Evolutionary conservation across 1,284 basidiomycete species (phyloP).

Genomic region (Rhodofomes roseus): DNA sequence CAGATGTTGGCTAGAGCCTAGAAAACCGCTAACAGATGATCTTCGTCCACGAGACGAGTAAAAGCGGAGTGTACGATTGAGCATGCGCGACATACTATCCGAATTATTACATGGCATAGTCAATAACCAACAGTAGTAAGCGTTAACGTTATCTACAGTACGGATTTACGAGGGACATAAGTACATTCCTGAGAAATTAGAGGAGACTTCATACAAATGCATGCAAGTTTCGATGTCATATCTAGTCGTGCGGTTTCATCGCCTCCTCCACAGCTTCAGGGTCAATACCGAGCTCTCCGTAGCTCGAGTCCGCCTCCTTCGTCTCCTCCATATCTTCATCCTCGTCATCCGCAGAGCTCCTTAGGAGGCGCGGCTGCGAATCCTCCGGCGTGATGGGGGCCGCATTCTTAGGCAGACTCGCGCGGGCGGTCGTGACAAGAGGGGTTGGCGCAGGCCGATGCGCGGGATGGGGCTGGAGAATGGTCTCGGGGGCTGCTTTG

Average conservation of each 20-base stretch:
- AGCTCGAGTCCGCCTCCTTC: constrained; percentile 17
- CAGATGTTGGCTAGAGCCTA: too few relatives aligned
- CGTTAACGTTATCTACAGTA: background rate
- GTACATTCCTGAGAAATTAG: background rate
- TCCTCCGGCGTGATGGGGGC: background rate
- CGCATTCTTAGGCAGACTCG: background rate
- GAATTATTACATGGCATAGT: background rate
- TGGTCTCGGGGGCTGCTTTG: background rate
- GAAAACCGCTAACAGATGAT: too few relatives aligned
- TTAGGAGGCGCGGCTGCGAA: background rate
- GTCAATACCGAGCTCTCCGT: constrained; percentile 6
- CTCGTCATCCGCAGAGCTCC: background rate
- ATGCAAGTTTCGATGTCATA: background rate
- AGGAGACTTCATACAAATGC: background rate
- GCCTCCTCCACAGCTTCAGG: constrained; percentile 4
- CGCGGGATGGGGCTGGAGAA: too few relatives aligned
- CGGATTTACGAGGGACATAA: background rate
- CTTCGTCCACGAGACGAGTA: too few relatives aligned
- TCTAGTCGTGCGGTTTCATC: constrained; percentile 5
- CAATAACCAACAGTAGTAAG: background rate
- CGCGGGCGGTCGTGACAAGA: background rate
- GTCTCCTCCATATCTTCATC: constrained; percentile 4
- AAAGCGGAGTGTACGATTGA: too few relatives aligned
- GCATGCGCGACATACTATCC: too few relatives aligned
- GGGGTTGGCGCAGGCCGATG: too few relatives aligned